Evolutionary conservation across 2,329 filamentous ascomycete species (phyloP), one percentile per base, ranked within the genome.

Genomic region (Rhinocladiella similis): DNA sequence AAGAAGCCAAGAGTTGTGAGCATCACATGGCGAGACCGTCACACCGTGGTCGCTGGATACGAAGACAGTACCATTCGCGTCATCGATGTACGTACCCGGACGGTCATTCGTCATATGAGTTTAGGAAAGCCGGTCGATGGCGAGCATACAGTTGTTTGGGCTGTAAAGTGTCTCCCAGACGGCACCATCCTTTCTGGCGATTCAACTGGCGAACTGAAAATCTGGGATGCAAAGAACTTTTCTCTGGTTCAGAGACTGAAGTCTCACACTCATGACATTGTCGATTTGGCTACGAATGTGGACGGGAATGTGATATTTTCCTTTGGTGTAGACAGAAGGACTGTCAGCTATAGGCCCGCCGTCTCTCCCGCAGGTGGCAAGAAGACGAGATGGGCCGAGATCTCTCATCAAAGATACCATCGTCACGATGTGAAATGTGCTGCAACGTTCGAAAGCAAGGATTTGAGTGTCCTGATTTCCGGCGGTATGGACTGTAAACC

Each of bases 31-130:
- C 91, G 97, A 73, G 88, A 89, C 63, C 85, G 88, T 55, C 84
- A 93, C 67, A 85, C 86, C 33, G 86, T 93, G 56, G 84, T 97
- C 41, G 91, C 93, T 35, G 94, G 94, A 19, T 97, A 94, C 71
- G 93, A 91, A n/a, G 93, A 99, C 75, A 92, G 91, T 73, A 90
- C 86, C n/a, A 94, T 99, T 63, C 88, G 93, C 60, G 83, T 94
- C 51, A 96, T 92, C 73, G 91, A 97, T 70, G 87, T 91, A 64
- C 82, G 89, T 49, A 93, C 84, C 68, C 90, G 90, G 13, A 82
- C 85, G 50, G 80, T 90, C 58, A 70, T 96, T 56, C 83, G 91
- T 45, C 90, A 85, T 63, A 94, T 99, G 81, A 92, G 91, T 0
- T 76, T 97, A 33, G 94, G 93, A 3, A 86, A 87, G 53, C 90